Evolutionary conservation across 176 grass and related monocot species (phyloP).

Genomic region (Avena sativa): DNA sequence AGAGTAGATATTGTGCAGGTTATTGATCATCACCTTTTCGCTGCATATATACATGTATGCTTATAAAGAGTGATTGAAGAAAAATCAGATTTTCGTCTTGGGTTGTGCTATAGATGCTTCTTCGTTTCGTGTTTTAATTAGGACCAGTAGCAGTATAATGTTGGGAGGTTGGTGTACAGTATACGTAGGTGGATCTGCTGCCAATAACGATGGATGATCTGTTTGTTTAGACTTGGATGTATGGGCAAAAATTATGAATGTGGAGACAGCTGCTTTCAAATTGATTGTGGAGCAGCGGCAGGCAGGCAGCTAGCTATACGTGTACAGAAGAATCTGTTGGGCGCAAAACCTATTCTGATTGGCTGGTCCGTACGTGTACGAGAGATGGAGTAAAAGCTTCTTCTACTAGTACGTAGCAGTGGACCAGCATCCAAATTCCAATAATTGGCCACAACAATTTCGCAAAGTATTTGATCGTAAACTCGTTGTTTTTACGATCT

Average conservation of each 20-base stretch:
- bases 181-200: background rate
- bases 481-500: background rate
- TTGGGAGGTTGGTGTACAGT: background rate
- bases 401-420: too few relatives aligned
- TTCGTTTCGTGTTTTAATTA: background rate
- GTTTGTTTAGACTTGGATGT: conserved; percentile 22
- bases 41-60: conserved; percentile 32
- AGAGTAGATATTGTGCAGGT: conserved; percentile 54
- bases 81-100: background rate
- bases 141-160: background rate
- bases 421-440: background rate
- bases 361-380: background rate
- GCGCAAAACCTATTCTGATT: background rate
- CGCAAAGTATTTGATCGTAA: conserved; percentile 6
- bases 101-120: background rate
- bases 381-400: conserved; percentile 6
- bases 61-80: conserved; percentile 43
- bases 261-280: background rate
- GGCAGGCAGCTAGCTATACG: background rate
- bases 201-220: conserved; percentile 1
- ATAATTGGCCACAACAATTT: conserved; percentile 15
- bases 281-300: background rate
- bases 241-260: background rate
- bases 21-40: conserved; percentile 42
- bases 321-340: background rate